A percentile compares a stretch with the other conserved stretches of the same genome.
Conservation (phyloP, 352 stramenopile genomes). For the Phytopythium helicoides region DNA sequence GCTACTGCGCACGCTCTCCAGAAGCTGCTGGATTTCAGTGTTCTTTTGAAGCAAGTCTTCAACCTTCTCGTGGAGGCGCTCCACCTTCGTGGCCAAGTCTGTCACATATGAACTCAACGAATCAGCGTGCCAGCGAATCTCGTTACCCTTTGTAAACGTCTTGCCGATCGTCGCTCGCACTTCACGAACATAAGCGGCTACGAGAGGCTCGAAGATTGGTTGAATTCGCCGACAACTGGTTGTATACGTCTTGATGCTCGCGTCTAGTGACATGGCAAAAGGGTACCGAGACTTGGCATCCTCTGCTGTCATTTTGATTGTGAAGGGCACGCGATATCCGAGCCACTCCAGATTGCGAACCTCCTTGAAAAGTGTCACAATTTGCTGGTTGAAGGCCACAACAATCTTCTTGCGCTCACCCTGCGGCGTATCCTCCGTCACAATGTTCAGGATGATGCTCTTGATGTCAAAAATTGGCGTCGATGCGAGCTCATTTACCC, state of each 20-base stretch:
- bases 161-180: slow-evolving; percentile 86
- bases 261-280: slow-evolving; percentile 96
- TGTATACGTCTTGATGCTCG: slow-evolving; percentile 94
- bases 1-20: slow-evolving; percentile 72
- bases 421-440: slow-evolving; percentile 72
- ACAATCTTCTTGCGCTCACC: slow-evolving; percentile 77
- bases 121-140: slow-evolving; percentile 89
- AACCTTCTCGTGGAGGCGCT: slow-evolving; percentile 97
- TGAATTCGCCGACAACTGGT: slow-evolving; percentile 76
- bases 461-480: slow-evolving; percentile 91
- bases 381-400: slow-evolving; percentile 97
- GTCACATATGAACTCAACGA: slow-evolving; percentile 85
- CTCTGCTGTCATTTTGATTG: slow-evolving; percentile 93
- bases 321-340: slow-evolving; percentile 96
- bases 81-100: slow-evolving; percentile 91
- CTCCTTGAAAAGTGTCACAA: slow-evolving; percentile 98
- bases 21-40: slow-evolving; percentile 88
- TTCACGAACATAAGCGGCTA: slow-evolving; percentile 72
- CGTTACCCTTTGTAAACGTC: slow-evolving; percentile 86
- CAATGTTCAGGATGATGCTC: slow-evolving; percentile 90
- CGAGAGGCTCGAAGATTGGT: slow-evolving; percentile 79
- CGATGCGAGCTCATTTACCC: slow-evolving; percentile 91
- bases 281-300: slow-evolving; percentile 97
- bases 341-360: slow-evolving; percentile 98
- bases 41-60: slow-evolving; percentile 95